Evolutionary conservation across 805 yeast genomes (phyloP), one percentile per base, ranked within the genome.

Genomic region (Suhomyces canberraensis): DNA sequence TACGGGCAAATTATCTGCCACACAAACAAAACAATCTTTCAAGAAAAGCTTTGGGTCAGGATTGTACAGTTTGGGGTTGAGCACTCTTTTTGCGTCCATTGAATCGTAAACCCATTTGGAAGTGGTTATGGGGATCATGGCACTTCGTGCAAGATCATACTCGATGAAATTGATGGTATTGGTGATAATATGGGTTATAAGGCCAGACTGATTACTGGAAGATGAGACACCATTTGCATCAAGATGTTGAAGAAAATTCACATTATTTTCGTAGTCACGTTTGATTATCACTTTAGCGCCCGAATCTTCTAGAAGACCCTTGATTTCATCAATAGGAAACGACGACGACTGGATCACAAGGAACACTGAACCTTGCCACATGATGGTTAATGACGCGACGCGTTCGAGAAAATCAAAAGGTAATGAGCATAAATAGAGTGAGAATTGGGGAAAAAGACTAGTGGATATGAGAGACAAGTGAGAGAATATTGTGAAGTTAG

Each of bases 1-100:
- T 2, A 64, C 64, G 0, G 81, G 71, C 17, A 78, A 56, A 18
- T 76, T 75, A 6, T 84, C 78, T 3, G 71, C 70, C 11, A 78
- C 70, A 41, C 87, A 78, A 1, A 87, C 63, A 44, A 76, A 75
- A 13, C 77, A 73, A 35, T 76, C 73, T 41, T 78, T 79, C 52
- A 91, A 66, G 43, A 85, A 74, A 40, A 74, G 78, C 19, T 65
- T 65, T 7, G 86, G 83, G 51, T 83, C 84, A 0, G 96, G 95
- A 11, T 86, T 78, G 55, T 74, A 89, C 1, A 75, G 70, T 38
- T 80, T 69, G 27, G 73, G 66, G 4, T 83, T 76, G 18, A 71
- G 66, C 11, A 71, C 54, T 36, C 72, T 67, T 0, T 62, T 60
- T 18, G 54, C 54, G 7, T 50, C 50, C 0, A 71, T 50, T 2